Evolutionary conservation across 2,329 filamentous ascomycete genomes (phyloP).

Genomic region (Mollisiaceae sp.): DNA sequence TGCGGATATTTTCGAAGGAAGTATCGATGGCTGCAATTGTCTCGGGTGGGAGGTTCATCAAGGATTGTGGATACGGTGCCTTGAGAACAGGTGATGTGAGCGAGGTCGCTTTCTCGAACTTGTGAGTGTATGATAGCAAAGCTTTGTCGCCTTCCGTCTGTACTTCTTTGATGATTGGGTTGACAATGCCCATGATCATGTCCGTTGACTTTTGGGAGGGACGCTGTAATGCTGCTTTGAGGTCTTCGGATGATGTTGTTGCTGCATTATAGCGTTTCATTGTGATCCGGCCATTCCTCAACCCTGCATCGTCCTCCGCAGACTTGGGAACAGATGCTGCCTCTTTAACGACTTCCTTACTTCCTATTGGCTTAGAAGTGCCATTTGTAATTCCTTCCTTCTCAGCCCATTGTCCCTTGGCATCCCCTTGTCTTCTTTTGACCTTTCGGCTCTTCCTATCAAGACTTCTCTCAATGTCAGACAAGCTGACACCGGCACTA

Average conservation of each 20-base stretch:
- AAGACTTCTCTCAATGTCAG: conserved; percentile 89
- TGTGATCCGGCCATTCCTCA: conserved; percentile 65
- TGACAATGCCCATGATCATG: conserved; percentile 87
- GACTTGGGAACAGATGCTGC: conserved; percentile 55
- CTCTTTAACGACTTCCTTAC: conserved; percentile 52
- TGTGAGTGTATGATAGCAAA: conserved; percentile 91
- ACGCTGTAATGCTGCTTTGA: conserved; percentile 78
- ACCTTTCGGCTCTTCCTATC: conserved; percentile 96
- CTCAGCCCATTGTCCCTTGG: conserved; percentile 89
- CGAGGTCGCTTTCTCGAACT: conserved; percentile 95
- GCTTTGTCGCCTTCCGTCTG: conserved; percentile 84
- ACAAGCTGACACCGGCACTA: conserved; percentile 79
- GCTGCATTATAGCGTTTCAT: conserved; percentile 82
- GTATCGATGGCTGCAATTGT: conserved; percentile 91
- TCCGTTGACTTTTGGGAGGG: conserved; percentile 96
- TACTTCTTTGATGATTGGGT: conserved; percentile 89
- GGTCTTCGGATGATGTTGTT: conserved; percentile 65
- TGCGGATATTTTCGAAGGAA: conserved; percentile 91
- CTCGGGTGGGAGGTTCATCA: conserved; percentile 86
- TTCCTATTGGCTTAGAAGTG: conserved; percentile 31
- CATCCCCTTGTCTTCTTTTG: conserved; percentile 89
- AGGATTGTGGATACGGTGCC: conserved; percentile 81
- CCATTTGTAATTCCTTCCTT: conserved; percentile 69
- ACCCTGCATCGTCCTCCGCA: conserved; percentile 55
- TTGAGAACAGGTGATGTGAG: conserved; percentile 87